These are phyloP conservation scores for Mycena latifolia DNA, from an alignment of 768 basidiomycete genomes.

Conservation along the genomic window DNA sequence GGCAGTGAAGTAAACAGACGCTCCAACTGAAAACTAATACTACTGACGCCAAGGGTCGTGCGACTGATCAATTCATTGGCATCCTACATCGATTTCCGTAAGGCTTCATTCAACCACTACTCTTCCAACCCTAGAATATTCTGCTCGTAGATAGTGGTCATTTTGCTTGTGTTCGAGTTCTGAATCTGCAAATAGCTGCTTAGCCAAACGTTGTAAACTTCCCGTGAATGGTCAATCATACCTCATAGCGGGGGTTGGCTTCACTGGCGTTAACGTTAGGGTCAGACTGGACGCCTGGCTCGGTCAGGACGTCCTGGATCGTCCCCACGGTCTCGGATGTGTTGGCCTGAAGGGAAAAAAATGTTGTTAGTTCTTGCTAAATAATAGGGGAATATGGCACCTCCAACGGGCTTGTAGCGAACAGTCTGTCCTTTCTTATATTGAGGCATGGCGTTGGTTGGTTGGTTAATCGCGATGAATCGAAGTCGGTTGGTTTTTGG, in stretches of 20 bases:
- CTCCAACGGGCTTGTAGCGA: conserved; percentile 10
- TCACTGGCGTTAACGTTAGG: conserved; percentile 8
- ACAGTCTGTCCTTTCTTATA: conserved; percentile 8
- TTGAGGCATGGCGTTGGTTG: background rate
- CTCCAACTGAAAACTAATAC: too few species aligned
- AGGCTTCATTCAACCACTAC: too few species aligned
- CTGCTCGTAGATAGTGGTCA: conserved; percentile 7
- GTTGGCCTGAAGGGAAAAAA: background rate
- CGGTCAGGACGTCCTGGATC: background rate
- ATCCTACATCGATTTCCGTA: too few species aligned
- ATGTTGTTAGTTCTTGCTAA: too few species aligned
- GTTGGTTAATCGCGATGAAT: background rate
- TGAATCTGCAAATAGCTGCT: background rate
- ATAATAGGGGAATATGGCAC: background rate
- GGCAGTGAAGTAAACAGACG: too few species aligned
- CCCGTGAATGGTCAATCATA: background rate
- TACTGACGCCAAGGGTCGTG: too few species aligned
- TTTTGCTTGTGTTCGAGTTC: background rate
- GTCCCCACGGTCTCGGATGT: conserved; percentile 4
- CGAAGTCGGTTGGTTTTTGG: background rate
- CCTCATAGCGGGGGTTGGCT: conserved; percentile 4
- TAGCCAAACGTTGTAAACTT: too few species aligned
- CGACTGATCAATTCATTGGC: too few species aligned
- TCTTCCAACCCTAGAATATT: background rate
- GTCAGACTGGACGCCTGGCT: conserved; percentile 1